Base-by-base conservation (phyloP, 75 land plant genomes). In the Pinus albicaulis region DNA sequence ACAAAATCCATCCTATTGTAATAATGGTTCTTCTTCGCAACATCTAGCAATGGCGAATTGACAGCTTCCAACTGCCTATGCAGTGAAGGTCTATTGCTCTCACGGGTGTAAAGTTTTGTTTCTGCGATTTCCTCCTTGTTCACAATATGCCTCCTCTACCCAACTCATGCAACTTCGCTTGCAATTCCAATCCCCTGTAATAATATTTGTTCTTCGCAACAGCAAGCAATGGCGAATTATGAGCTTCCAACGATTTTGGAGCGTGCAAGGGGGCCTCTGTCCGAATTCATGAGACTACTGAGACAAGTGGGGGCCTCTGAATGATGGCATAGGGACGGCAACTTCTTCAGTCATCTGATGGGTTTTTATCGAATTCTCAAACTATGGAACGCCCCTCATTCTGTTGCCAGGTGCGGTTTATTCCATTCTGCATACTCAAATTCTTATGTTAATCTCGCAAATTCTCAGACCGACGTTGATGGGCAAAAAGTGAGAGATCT, bases 291-390 rank as follows among this genome's bases (percentile, higher is more conserved):
- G 20, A 62, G 83, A 15, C 85, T 86, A 16, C 79, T 95, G 68
- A 80, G 81, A 22, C 64, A 86, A 5, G 86, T 80, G 38, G 95
- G 95, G 3, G 98, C 98, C 36, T 86, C 90, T 4, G 98, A 95
- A 83, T 95, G 98, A 86, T 95, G 89, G 89, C 98, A 95, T 89
- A 95, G 92, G 86, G 92, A 95, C 75, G 92, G 95, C 71, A 91
- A 78, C 82, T 95, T 95, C 86, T 90, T 90, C 53, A 86, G 85
- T 34, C 98, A 95, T 75, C 81, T 95, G 17, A 24, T 87, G 64
- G 90, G 85, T 74, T 76, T 83, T 24, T 84, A 95, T 83, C 82
- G 88, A 20, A 91, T 89, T 55, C 95, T 92, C 74, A 84, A 87
- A 77, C 78, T 95, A 34, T 95, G 98, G 98, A 78, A 76, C 20